These are phyloP conservation scores for Arctium lappa DNA, from an alignment of 129 eudicot genomes.

Conservation along the genomic window DNA sequence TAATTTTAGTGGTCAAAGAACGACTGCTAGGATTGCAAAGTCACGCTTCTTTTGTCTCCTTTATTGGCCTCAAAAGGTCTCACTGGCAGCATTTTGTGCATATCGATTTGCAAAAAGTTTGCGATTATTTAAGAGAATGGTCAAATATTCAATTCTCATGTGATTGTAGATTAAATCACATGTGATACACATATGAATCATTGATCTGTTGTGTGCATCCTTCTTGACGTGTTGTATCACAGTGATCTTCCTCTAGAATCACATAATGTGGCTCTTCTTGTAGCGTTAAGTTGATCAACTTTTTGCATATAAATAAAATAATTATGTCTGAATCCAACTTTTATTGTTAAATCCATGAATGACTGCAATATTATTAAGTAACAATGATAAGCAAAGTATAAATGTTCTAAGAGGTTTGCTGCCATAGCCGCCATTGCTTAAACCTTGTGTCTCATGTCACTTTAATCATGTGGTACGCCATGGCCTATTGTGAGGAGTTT, in stretches of 20 bases:
- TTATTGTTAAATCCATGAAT: no score
- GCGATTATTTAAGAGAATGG: neutral
- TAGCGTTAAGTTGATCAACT: neutral
- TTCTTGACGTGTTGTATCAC: no score
- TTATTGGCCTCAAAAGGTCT: neutral
- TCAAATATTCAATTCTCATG: no score
- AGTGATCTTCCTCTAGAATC: neutral
- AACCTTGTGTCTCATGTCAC: no score
- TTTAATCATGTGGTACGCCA: no score
- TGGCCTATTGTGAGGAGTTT: no score
- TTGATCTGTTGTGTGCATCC: neutral
- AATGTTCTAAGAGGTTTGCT: no score
- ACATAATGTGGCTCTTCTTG: no score
- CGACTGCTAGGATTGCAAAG: neutral
- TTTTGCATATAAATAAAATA: neutral
- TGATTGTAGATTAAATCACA: neutral
- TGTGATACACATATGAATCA: neutral
- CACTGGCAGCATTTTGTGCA: neutral
- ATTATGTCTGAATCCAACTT: no score
- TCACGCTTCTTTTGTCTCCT: conserved; percentile 2
- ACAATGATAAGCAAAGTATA: no score
- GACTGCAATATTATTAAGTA: no score
- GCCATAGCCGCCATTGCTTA: no score
- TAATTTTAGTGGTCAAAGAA: neutral
- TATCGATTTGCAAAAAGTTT: neutral